Evolutionary conservation across 495 filamentous ascomycete genomes (phyloP).

Genomic region (Lepidopterella palustris): DNA sequence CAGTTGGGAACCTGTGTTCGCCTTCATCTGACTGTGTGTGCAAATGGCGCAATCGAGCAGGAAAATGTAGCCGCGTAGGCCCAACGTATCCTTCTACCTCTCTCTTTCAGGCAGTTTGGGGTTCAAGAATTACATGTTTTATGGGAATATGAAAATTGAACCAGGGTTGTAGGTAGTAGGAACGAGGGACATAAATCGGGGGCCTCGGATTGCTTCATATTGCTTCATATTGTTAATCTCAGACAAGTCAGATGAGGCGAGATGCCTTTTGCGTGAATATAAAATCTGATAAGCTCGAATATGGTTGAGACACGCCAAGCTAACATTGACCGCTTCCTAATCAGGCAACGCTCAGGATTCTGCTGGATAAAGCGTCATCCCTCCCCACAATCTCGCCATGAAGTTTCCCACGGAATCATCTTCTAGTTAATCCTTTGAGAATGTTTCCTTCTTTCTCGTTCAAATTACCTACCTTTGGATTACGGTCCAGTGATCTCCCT

Average conservation of each 20-base stretch:
- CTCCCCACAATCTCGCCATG: not conserved
- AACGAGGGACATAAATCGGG: not conserved
- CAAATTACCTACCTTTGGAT: constrained; percentile 14
- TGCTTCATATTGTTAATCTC: too few species aligned
- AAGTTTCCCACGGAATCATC: not conserved
- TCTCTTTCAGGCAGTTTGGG: not conserved
- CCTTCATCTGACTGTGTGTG: not conserved
- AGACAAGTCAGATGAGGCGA: too few species aligned
- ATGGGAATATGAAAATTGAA: not conserved
- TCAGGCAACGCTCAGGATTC: not conserved
- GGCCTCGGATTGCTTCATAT: not conserved
- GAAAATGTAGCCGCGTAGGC: not conserved
- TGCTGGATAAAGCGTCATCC: not conserved
- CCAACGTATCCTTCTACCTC: not conserved
- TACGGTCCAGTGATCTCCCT: constrained; percentile 14
- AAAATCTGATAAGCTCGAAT: too few species aligned
- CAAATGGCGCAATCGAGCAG: not conserved
- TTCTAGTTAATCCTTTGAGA: not conserved
- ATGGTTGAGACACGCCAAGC: not conserved
- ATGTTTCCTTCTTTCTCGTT: constrained; percentile 24
- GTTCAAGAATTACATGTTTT: not conserved
- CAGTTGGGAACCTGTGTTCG: not conserved
- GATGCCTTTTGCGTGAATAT: too few species aligned
- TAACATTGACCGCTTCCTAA: not conserved
- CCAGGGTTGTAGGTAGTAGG: not conserved